Percentiles rank a stretch among this genome's conserved stretches.
Evolutionary conservation across 768 basidiomycete genomes (phyloP).

Genomic region (Termitomyces sp.): DNA sequence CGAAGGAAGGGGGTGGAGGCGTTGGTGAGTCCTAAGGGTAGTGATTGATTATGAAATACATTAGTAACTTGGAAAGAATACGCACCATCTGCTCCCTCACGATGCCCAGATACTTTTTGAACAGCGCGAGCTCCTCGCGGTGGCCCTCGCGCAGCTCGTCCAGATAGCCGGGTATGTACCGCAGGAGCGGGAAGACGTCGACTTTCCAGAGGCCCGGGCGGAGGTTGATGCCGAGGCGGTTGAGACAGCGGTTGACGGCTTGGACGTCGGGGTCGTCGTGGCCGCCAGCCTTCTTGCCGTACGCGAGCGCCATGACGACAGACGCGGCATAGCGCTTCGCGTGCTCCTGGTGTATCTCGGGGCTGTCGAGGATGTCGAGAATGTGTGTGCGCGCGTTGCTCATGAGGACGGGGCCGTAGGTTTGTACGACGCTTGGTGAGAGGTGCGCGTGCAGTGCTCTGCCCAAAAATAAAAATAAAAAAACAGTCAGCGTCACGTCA

Average conservation of each 20-base stretch:
- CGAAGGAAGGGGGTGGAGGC: conserved; percentile 47
- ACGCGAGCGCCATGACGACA: conserved; percentile 48
- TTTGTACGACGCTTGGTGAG: conserved; percentile 45
- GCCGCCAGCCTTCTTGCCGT: conserved; percentile 37
- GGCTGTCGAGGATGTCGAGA: conserved; percentile 38
- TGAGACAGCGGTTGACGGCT: conserved; percentile 43
- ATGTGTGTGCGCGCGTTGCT: conserved; percentile 39
- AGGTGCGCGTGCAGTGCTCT: conserved; percentile 60
- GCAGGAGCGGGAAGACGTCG: conserved; percentile 42
- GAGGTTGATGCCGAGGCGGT: conserved; percentile 40
- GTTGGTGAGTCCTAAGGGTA: conserved; percentile 26
- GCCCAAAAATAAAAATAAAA: too few species aligned
- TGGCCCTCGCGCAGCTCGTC: conserved; percentile 56
- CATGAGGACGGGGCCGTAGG: conserved; percentile 49
- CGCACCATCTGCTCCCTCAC: conserved; percentile 44
- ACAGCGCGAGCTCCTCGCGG: conserved; percentile 49
- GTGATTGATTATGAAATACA: too few species aligned
- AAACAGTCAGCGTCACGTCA: too few species aligned
- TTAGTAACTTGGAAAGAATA: neutral
- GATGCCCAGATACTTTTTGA: conserved; percentile 46
- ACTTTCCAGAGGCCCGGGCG: conserved; percentile 44
- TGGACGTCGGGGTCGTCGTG: conserved; percentile 43
- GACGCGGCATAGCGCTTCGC: conserved; percentile 47
- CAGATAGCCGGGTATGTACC: conserved; percentile 55
- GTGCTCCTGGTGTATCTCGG: conserved; percentile 49